Percentiles rank a stretch among this genome's conserved stretches.
phyloP scores from a whole-genome alignment of 495 filamentous ascomycete species.

The Parathielavia hyrcaniae region DNA sequence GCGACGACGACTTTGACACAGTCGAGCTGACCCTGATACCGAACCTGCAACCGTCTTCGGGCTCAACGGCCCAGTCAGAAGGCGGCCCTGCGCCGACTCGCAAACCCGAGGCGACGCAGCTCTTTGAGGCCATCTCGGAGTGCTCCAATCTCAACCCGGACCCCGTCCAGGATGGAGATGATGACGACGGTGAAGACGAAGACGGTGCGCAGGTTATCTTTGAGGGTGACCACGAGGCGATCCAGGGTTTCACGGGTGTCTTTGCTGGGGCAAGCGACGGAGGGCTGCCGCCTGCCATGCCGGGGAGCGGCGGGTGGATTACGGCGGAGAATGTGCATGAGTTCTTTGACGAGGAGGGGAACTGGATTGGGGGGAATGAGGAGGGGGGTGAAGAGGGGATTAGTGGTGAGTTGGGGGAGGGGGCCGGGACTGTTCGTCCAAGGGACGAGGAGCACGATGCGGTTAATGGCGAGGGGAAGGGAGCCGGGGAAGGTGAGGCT shows the following conservation, averaged over 20 bases:
- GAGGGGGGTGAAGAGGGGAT: constrained; percentile 25
- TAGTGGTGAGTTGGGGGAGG: constrained; percentile 41
- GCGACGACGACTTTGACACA: constrained; percentile 62
- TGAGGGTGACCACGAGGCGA: constrained; percentile 45
- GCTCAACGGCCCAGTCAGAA: background rate
- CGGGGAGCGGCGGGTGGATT: constrained; percentile 89
- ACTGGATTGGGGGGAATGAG: constrained; percentile 43
- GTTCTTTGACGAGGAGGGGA: constrained; percentile 54
- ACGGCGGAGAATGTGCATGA: constrained; percentile 91
- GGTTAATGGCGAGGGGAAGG: constrained; percentile 28
- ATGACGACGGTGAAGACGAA: constrained; percentile 48
- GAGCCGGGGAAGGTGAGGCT: constrained; percentile 30
- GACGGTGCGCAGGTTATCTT: constrained; percentile 51
- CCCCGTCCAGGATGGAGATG: constrained; percentile 42
- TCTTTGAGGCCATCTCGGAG: constrained; percentile 74
- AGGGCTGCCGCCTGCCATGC: constrained; percentile 66
- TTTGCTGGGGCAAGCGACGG: constrained; percentile 41
- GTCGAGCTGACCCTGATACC: constrained; percentile 73
- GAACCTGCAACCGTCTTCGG: background rate
- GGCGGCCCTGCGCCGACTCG: constrained; percentile 17
- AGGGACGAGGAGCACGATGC: constrained; percentile 36
- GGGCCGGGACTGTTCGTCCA: constrained; percentile 38
- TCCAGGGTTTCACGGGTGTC: constrained; percentile 45
- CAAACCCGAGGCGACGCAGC: constrained; percentile 35
- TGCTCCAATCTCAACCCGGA: constrained; percentile 92